Base-by-base conservation (phyloP, 495 filamentous ascomycete species). In the Penicillium riverlandense region DNA sequence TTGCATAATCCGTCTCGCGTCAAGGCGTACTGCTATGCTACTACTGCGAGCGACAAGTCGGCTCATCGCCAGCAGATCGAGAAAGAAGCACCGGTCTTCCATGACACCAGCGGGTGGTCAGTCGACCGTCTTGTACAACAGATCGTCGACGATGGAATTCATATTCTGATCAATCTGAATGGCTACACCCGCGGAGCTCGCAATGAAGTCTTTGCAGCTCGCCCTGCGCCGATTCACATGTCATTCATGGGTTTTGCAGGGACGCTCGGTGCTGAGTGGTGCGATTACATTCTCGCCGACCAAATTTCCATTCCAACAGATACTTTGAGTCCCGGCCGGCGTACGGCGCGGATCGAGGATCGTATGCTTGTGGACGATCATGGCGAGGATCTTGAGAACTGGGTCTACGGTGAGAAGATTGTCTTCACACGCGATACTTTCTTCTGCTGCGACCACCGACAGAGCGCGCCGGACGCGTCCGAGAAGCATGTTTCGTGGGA, bases 231-330 rank as follows among this genome's bases (percentile, higher is more conserved):
- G 0, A 90, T 99, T 39, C 92, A 97, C 52, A 99, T 99, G 92
- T 96, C 92, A 0, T 99, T 99, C 61, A 99, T 99, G 92, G 92
- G 92, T 2, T 97, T 99, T 63, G 92, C 92, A 1, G 92, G 92
- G 7, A 96, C 92, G 2, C 73, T 99, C 8, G 92, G 94, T 9
- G 92, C 92, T 27, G 92, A 97, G 57, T 99, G 92, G 92, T 99
- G 92, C 59, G 92, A 99, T 55, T 99, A 99, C 55, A 80, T 99
- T 28, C 77, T 97, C 28, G 90, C 92, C 4, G 92, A 99, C 55
- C 70, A 83, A 36, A 86, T 87, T 7, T 90, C 92, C 0, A 84
- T 99, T 41, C 94, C 92, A 0, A 74, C 72, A 6, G 79, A 82
- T 6, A 96, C 90, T 7, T 67, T 97, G 41, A 80, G 89, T 15